phyloP scores from a whole-genome alignment of 1,284 basidiomycete species.

The Sporisorium exsertum region DNA sequence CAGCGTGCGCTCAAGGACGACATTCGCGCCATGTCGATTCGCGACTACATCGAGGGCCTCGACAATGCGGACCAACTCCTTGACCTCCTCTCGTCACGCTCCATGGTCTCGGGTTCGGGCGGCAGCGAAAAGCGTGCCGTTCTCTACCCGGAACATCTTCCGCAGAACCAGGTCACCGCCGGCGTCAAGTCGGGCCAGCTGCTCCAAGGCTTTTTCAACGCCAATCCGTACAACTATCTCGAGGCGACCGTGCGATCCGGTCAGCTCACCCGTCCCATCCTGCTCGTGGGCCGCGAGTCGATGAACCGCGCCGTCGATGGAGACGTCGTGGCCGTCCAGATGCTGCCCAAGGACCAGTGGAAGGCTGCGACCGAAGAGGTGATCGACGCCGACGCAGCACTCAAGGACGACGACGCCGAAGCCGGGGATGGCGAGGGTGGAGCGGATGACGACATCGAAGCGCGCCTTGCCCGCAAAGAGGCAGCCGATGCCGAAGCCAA shows the following conservation, averaged over 20 bases:
- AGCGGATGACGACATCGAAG: slow-evolving; percentile 72
- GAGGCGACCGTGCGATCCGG: slow-evolving; percentile 85
- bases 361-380: slow-evolving; percentile 92
- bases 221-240: slow-evolving; percentile 94
- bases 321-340: slow-evolving; percentile 89
- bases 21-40: slow-evolving; percentile 59
- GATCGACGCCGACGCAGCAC: slow-evolving; percentile 81
- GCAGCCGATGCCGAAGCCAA: slow-evolving; percentile 68
- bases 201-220: slow-evolving; percentile 93
- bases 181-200: slow-evolving; percentile 87
- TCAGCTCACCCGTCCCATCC: slow-evolving; percentile 80
- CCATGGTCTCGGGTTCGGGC: slow-evolving; percentile 32
- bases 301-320: slow-evolving; percentile 97
- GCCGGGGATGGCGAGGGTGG: slow-evolving; percentile 64
- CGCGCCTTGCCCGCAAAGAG: slow-evolving; percentile 45
- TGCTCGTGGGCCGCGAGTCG: slow-evolving; percentile 87
- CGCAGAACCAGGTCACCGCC: slow-evolving; percentile 79
- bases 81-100: slow-evolving; percentile 63
- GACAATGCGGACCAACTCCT: slow-evolving; percentile 57
- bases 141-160: slow-evolving; percentile 78
- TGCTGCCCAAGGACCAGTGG: slow-evolving; percentile 91
- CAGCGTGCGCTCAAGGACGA: slow-evolving; percentile 72
- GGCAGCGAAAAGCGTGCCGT: slow-evolving; percentile 47
- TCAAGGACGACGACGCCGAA: slow-evolving; percentile 88
- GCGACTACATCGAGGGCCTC: slow-evolving; percentile 66